Percentiles rank a stretch among this genome's conserved stretches.
Evolutionary conservation across 2,329 filamentous ascomycete genomes (phyloP).

Genomic region (Ilyonectria robusta): DNA sequence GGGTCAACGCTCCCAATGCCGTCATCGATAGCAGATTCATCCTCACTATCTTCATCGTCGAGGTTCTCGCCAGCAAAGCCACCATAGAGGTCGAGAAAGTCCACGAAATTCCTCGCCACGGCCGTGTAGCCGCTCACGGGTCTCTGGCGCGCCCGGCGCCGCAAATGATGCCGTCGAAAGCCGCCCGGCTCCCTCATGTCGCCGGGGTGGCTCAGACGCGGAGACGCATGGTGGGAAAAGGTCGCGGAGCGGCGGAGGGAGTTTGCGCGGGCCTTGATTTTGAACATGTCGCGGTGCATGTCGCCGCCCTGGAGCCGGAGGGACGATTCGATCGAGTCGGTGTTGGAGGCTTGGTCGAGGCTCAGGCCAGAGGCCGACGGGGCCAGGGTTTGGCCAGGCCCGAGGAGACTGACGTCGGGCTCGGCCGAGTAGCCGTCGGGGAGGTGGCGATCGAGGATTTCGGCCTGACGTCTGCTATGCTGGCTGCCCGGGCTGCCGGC

Average conservation of each 20-base stretch:
- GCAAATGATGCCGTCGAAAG: constrained; percentile 63
- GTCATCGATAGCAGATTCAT: constrained; percentile 69
- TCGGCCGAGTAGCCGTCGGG: constrained; percentile 58
- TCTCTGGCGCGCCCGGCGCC: constrained; percentile 57
- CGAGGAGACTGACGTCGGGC: constrained; percentile 53
- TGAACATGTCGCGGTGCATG: constrained; percentile 84
- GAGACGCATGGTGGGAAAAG: constrained; percentile 70
- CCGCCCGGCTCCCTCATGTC: constrained; percentile 58
- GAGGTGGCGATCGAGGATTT: constrained; percentile 55
- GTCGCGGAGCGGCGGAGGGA: constrained; percentile 73
- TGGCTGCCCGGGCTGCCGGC: constrained; percentile 47
- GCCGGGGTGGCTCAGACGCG: constrained; percentile 47
- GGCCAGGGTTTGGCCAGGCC: constrained; percentile 31
- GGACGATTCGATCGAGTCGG: constrained; percentile 71
- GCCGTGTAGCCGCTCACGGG: constrained; percentile 58
- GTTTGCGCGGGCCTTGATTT: constrained; percentile 72
- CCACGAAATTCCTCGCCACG: constrained; percentile 79
- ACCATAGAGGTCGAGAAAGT: constrained; percentile 82
- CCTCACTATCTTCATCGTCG: constrained; percentile 66
- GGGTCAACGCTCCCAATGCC: constrained; percentile 57
- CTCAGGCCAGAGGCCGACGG: constrained; percentile 37
- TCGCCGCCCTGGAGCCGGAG: constrained; percentile 82
- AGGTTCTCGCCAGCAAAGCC: constrained; percentile 83
- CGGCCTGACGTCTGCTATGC: constrained; percentile 51
- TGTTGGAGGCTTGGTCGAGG: constrained; percentile 38